Conservation (phyloP, 371 early-diverging fungal genomes). For the Zychaea mexicana region DNA sequence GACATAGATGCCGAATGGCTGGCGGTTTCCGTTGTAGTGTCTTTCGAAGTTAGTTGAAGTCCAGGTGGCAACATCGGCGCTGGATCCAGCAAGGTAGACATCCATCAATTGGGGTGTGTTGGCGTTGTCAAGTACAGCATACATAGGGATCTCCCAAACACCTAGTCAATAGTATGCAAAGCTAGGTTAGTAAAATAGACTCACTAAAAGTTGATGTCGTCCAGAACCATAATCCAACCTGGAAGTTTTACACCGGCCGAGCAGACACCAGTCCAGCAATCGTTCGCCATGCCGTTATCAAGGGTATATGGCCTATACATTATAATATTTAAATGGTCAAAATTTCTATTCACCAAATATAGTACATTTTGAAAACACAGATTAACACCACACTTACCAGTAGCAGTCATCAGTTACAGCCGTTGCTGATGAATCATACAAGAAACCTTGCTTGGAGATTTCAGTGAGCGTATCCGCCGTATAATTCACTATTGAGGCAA, state of each 20-base stretch:
- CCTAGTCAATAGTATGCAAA: constrained; percentile 7
- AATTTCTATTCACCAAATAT: too few species aligned
- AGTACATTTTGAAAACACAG: not conserved
- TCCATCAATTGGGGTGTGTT: constrained; percentile 68
- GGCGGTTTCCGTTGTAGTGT: constrained; percentile 67
- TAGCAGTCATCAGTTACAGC: constrained; percentile 53
- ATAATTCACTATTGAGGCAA: constrained; percentile 53
- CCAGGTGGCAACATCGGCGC: constrained; percentile 51
- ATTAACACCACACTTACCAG: constrained; percentile 51
- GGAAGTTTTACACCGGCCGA: constrained; percentile 50
- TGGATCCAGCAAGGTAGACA: constrained; percentile 60
- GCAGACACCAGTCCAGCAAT: constrained; percentile 71
- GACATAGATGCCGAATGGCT: constrained; percentile 71
- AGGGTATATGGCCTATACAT: constrained; percentile 69
- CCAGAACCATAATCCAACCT: constrained; percentile 26
- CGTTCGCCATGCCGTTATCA: constrained; percentile 72
- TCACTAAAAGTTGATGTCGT: not conserved
- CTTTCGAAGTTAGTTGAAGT: constrained; percentile 62
- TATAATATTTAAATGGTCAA: not conserved
- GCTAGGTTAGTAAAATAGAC: not conserved
- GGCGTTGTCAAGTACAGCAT: constrained; percentile 47
- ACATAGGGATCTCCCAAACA: constrained; percentile 79
- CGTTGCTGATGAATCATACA: constrained; percentile 67
- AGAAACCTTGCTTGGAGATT: constrained; percentile 61
- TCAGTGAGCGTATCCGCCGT: constrained; percentile 55